Conservation (phyloP, 108 stramenopile genomes). For the Nannochloropsis gaditana region DNA sequence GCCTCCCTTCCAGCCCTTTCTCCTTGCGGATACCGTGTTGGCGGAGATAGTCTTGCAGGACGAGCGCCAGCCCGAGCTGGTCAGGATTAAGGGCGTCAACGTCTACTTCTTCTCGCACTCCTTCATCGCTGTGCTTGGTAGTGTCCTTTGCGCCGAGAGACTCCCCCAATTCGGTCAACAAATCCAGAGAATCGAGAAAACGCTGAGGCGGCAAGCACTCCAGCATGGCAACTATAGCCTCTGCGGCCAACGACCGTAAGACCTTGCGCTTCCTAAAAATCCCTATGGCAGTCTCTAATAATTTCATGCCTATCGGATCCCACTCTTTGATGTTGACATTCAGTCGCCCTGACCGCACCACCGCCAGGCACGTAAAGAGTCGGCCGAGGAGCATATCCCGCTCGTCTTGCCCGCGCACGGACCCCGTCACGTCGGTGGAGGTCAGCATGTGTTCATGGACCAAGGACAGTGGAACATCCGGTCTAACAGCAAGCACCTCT, state of each 20-base stretch:
- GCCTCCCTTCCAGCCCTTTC: not conserved
- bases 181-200: constrained; percentile 2
- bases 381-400: constrained; percentile 48
- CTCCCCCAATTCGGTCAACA: not conserved
- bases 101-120: not conserved
- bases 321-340: not conserved
- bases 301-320: not conserved
- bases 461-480: constrained; percentile 29
- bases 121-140: not conserved
- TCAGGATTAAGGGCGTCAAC: not conserved
- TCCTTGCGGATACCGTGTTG: not conserved
- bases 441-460: constrained; percentile 35
- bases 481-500: constrained; percentile 28
- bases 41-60: not conserved
- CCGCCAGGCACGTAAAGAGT: constrained; percentile 44
- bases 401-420: constrained; percentile 50
- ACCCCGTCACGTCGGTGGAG: constrained; percentile 38
- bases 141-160: not conserved
- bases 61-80: not conserved
- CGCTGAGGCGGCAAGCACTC: not conserved
- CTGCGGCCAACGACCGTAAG: constrained; percentile 36
- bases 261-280: constrained; percentile 40
- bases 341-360: constrained; percentile 45
- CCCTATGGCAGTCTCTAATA: constrained; percentile 25
- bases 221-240: constrained; percentile 29